These are phyloP conservation scores for Calocera cornea DNA, from an alignment of 768 basidiomycete species.

Conservation along the genomic window DNA sequence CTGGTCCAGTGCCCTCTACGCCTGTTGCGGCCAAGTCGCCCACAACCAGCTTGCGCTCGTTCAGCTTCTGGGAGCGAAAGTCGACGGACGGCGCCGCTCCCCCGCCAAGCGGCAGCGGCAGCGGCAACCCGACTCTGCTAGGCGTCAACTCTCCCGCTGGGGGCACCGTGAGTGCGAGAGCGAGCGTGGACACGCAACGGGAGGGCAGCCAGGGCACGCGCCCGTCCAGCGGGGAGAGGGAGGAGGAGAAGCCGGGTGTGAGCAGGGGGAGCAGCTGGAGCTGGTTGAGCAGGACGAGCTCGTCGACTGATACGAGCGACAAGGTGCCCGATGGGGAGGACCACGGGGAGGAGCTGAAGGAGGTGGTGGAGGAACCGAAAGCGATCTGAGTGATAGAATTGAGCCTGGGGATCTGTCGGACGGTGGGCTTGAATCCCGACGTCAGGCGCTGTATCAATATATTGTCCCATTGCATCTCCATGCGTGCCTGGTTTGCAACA, in stretches of 20 bases:
- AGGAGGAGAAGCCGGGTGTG: neutral
- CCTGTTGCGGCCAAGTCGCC: neutral
- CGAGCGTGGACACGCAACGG: neutral
- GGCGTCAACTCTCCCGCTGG: neutral
- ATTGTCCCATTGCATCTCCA: too few relatives aligned
- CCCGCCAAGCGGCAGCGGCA: neutral
- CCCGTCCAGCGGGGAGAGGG: neutral
- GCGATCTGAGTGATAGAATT: too few relatives aligned
- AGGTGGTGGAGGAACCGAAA: too few relatives aligned
- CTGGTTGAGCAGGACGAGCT: neutral
- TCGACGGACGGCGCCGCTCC: neutral
- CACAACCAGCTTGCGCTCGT: neutral
- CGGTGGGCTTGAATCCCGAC: too few relatives aligned
- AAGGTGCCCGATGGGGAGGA: too few relatives aligned
- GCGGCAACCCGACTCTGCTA: neutral
- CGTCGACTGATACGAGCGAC: neutral
- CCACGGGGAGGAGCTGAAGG: too few relatives aligned
- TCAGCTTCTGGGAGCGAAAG: neutral
- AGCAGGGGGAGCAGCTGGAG: conserved; percentile 1
- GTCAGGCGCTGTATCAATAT: too few relatives aligned
- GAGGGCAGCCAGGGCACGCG: neutral
- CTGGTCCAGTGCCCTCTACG: neutral
- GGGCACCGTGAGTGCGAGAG: neutral
- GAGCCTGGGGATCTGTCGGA: too few relatives aligned
- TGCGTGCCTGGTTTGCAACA: too few relatives aligned